Percentiles rank a stretch among this genome's conserved stretches.
Conservation (phyloP, 2,329 filamentous ascomycete genomes). For the Colletotrichum falcatum region DNA sequence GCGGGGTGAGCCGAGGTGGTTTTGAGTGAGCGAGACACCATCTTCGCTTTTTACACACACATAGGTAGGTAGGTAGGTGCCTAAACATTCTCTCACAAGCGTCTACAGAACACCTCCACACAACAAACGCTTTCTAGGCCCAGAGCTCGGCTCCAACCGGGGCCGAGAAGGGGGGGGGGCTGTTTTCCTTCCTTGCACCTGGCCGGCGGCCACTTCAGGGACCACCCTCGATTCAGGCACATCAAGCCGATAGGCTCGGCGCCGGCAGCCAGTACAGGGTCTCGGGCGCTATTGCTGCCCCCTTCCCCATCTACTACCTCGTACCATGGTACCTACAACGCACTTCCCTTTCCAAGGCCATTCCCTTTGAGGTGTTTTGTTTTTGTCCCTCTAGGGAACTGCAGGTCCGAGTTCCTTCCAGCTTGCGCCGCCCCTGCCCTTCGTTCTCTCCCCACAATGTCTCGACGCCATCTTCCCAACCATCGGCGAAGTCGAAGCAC, state of each 20-base stretch:
- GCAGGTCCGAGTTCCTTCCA: not conserved
- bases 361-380: not conserved
- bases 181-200: not conserved
- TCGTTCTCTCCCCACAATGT: conserved; percentile 3
- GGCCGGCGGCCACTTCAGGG: not conserved
- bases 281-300: not conserved
- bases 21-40: not conserved
- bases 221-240: conserved; percentile 13
- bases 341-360: not conserved
- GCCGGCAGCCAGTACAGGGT: not conserved
- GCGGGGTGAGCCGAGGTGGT: not conserved
- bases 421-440: not conserved
- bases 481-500: not conserved
- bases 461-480: conserved; percentile 1
- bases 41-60: not conserved
- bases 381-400: not conserved
- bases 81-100: not conserved
- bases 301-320: not conserved
- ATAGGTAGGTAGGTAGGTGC: no score
- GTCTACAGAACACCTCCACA: not conserved
- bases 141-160: not conserved
- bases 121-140: not conserved
- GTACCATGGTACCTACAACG: not conserved
- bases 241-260: conserved; percentile 21
- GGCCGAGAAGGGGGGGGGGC: not conserved